These are phyloP conservation scores for Colletotrichum orchidophilum DNA, from an alignment of 2,329 filamentous ascomycete species.

Conservation along the genomic window DNA sequence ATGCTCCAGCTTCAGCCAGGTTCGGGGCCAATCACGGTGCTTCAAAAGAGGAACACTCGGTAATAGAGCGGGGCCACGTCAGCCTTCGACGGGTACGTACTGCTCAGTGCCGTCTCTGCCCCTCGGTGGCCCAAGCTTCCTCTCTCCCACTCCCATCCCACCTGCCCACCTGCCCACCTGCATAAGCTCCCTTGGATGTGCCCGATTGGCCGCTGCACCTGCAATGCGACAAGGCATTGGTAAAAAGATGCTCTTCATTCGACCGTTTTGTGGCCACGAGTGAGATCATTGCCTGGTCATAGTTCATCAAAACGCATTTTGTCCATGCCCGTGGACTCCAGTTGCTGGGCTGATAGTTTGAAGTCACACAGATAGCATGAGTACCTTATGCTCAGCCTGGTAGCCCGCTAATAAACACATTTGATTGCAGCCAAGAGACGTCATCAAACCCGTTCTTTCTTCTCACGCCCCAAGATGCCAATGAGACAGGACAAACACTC, in stretches of 20 bases:
- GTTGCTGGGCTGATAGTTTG: slow-evolving; percentile 1
- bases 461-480: no score
- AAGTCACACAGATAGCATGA: no score
- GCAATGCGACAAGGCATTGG: not conserved
- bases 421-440: no score
- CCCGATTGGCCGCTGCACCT: not conserved
- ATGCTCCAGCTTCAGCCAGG: not conserved
- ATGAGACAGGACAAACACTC: no score
- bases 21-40: not conserved
- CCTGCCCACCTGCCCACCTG: no score
- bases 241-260: slow-evolving; percentile 20
- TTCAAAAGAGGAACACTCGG: not conserved
- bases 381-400: not conserved
- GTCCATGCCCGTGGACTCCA: not conserved
- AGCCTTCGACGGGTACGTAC: slow-evolving; percentile 3
- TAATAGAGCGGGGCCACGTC: not conserved
- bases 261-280: not conserved
- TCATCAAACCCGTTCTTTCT: no score
- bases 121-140: slow-evolving; percentile 27
- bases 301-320: slow-evolving; percentile 13
- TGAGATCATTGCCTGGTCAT: slow-evolving; percentile 29
- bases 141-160: no score
- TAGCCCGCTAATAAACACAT: no score
- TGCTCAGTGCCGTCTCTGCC: not conserved
- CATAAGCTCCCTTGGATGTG: not conserved